Conservation (phyloP, 2,329 filamentous ascomycete genomes). For the Diaporthe citri region DNA sequence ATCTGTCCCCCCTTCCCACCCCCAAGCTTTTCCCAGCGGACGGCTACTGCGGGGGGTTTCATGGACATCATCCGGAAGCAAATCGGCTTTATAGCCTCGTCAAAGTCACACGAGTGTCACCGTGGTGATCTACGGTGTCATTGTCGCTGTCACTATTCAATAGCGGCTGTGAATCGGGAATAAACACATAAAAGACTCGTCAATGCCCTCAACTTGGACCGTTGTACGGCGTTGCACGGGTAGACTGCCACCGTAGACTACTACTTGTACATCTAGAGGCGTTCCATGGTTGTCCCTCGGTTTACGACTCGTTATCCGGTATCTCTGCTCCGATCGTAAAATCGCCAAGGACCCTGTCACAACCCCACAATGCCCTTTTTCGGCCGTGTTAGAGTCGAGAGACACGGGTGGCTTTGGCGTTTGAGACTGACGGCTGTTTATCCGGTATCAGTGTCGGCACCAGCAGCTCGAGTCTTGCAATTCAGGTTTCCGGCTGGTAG, state of each 20-base stretch:
- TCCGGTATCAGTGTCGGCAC: constrained; percentile 10
- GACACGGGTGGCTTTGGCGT: constrained; percentile 6
- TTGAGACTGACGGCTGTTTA: constrained; percentile 18
- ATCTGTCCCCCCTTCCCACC: neutral
- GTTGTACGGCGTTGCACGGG: neutral
- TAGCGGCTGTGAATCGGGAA: constrained; percentile 21
- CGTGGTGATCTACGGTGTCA: constrained; percentile 3
- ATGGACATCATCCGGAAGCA: constrained; percentile 16
- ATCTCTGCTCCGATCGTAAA: neutral
- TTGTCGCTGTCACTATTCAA: constrained; percentile 17
- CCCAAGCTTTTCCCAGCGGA: neutral
- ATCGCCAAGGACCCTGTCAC: constrained; percentile 2
- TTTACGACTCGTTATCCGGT: constrained; percentile 2
- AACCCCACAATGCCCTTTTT: neutral
- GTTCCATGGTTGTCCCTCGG: neutral
- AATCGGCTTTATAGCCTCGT: constrained; percentile 21
- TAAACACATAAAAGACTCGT: neutral
- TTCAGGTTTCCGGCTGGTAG: constrained; percentile 4
- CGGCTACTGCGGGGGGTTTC: neutral
- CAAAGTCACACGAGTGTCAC: constrained; percentile 12
- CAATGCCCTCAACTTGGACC: constrained; percentile 15
- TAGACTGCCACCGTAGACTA: neutral
- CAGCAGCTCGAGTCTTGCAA: neutral
- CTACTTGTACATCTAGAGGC: neutral
- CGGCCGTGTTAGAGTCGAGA: neutral